Percentiles rank a stretch among this genome's conserved stretches.
Conservation (phyloP, 148 eudicot species). For the Diospyros kaki region DNA sequence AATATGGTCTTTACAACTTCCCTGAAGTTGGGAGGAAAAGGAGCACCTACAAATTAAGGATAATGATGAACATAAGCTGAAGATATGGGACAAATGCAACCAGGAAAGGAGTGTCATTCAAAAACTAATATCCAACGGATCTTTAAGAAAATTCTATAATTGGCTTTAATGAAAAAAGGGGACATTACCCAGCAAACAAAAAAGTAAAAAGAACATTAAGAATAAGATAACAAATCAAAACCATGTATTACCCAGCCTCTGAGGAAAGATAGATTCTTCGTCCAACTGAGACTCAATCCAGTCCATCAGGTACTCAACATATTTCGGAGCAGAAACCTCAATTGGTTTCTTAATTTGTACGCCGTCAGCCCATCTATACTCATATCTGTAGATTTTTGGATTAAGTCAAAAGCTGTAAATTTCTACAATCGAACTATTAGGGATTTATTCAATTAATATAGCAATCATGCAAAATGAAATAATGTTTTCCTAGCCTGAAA, state of each 20-base stretch:
- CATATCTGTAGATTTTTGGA: constrained; percentile 54
- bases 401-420: constrained; percentile 10
- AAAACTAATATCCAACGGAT: not conserved
- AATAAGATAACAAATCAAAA: constrained; percentile 4
- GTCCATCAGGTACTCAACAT: constrained; percentile 94
- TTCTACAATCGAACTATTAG: not conserved
- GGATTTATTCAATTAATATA: not conserved
- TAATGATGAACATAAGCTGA: not conserved
- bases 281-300: constrained; percentile 97
- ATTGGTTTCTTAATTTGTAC: constrained; percentile 95
- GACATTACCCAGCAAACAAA: too few relatives aligned
- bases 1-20: constrained; percentile 95
- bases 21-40: constrained; percentile 89
- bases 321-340: constrained; percentile 97
- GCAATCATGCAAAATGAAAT: not conserved
- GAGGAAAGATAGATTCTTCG: constrained; percentile 94
- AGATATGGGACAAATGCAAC: not conserved
- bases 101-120: not conserved
- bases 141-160: not conserved
- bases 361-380: constrained; percentile 98
- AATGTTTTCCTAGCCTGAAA: not conserved
- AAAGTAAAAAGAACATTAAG: not conserved
- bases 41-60: constrained; percentile 58
- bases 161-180: not conserved
- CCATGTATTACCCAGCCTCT: constrained; percentile 62